Evolutionary conservation across 768 basidiomycete species (phyloP).

Genomic region (Suillus alpinus): DNA sequence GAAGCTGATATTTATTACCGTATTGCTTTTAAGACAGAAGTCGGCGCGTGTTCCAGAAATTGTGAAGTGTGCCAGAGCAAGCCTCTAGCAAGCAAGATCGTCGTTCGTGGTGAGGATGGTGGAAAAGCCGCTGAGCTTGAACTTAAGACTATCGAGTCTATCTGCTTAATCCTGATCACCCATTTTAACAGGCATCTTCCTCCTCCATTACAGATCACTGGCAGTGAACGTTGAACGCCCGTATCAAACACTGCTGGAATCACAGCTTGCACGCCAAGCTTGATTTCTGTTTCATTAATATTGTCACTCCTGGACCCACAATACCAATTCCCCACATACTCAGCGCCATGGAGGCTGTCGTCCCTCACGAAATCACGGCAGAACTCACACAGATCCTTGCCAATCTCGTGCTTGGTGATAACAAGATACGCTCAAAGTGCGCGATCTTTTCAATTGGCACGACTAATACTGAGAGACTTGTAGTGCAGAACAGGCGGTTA

Average conservation of each 20-base stretch:
- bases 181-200: background rate
- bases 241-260: background rate
- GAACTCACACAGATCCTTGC: conserved; percentile 83
- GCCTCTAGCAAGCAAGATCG: background rate
- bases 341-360: conserved; percentile 28
- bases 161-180: background rate
- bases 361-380: conserved; percentile 62
- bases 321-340: background rate
- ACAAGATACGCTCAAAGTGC: conserved; percentile 74
- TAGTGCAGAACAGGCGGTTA: conserved; percentile 79
- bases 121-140: background rate
- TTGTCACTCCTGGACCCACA: background rate
- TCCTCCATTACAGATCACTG: background rate
- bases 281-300: background rate
- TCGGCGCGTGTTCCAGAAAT: background rate
- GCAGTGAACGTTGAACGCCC: background rate
- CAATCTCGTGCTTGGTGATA: conserved; percentile 82
- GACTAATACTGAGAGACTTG: conserved; percentile 10
- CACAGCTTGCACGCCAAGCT: background rate
- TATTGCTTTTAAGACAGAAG: background rate
- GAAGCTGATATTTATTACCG: background rate
- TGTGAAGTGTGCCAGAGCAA: background rate
- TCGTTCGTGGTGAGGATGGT: background rate
- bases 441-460: background rate
- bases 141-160: background rate